Evolutionary conservation across 176 grass and related monocot genomes (phyloP).

Genomic region (Elymus sibiricus): DNA sequence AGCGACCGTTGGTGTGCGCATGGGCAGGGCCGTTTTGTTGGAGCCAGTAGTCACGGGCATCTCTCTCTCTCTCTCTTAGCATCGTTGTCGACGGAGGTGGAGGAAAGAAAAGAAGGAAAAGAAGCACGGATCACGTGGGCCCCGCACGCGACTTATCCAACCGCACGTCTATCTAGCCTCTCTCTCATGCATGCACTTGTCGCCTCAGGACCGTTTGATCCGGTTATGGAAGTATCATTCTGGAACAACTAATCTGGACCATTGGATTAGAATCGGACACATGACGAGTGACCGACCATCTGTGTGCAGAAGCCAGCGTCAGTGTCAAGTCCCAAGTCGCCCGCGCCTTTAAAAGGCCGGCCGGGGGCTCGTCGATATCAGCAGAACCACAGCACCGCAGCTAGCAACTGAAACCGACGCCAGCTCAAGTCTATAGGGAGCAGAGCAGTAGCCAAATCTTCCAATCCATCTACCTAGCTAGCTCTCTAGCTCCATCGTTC

Average conservation of each 20-base stretch:
- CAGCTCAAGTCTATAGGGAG: not conserved
- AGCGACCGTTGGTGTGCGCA: not conserved
- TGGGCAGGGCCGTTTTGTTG: not conserved
- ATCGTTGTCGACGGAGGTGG: not conserved
- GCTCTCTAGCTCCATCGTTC: not conserved
- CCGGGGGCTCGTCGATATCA: not conserved
- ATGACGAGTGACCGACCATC: not conserved
- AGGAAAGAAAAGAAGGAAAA: not conserved
- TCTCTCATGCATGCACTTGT: not conserved
- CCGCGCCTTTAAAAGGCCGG: not conserved
- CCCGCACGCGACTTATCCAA: not conserved
- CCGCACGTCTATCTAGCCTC: not conserved
- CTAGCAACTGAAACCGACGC: not conserved
- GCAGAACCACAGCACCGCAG: not conserved
- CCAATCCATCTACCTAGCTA: not conserved
- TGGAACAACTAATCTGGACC: not conserved
- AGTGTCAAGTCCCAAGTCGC: not conserved
- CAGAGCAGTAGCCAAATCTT: not conserved
- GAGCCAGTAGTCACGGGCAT: constrained; percentile 2
- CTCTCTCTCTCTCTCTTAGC: not conserved
- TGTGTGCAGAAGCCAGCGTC: not conserved
- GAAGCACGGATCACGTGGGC: not conserved
- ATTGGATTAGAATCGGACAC: not conserved
- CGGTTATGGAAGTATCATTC: not conserved
- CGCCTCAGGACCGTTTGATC: not conserved